phyloP scores from a whole-genome alignment of 441 rosid species.

The Euphorbia schlechtendalii region DNA sequence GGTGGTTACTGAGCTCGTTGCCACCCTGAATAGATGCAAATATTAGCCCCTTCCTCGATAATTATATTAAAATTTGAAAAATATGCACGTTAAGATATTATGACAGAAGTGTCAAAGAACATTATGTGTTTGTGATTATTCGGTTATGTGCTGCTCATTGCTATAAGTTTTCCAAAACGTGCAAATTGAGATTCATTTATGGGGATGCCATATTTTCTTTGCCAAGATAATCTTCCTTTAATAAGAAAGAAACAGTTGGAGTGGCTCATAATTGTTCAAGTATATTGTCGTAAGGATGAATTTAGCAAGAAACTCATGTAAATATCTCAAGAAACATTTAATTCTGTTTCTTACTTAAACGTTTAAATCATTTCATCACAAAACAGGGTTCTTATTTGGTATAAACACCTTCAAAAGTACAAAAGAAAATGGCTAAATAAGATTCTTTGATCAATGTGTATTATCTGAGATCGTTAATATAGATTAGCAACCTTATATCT shows the following conservation, averaged over 20 bases:
- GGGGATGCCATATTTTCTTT: background rate
- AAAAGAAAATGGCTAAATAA: no score
- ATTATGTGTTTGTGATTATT: no score
- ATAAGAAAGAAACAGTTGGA: background rate
- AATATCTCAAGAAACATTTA: no score
- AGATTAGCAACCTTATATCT: no score
- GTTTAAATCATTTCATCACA: no score
- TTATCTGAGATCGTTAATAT: no score
- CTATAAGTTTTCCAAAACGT: background rate
- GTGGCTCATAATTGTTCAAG: background rate
- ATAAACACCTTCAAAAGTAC: no score
- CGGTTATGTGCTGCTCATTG: background rate
- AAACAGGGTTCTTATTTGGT: no score
- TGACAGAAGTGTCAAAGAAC: background rate
- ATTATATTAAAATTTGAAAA: background rate
- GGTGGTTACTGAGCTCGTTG: conserved; percentile 58
- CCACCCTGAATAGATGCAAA: conserved; percentile 19
- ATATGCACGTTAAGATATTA: background rate
- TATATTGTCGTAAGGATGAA: no score
- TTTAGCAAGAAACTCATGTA: no score
- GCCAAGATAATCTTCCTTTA: background rate
- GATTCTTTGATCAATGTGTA: no score
- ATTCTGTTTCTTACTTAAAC: no score
- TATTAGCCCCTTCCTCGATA: conserved; percentile 8
- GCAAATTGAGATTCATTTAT: conserved; percentile 4